These are phyloP conservation scores for Carex kokanica DNA, from an alignment of 176 grass and related monocot species.

Conservation along the genomic window DNA sequence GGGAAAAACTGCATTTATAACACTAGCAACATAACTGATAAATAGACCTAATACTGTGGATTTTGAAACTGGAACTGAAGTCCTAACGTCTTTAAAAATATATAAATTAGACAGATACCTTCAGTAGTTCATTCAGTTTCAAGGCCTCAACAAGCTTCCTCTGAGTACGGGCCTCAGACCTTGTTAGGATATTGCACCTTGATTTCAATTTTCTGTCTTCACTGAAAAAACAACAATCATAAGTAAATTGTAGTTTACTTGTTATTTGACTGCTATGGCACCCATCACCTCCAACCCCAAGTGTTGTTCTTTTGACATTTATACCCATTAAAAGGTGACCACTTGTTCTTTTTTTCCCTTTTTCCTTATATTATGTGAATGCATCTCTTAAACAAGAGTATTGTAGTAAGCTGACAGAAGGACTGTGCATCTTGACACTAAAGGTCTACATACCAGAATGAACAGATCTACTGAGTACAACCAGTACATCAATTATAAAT, in stretches of 20 bases:
- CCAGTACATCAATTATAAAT: neutral
- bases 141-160: conserved; percentile 22
- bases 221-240: conserved; percentile 14
- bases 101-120: neutral
- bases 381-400: neutral
- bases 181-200: conserved; percentile 25
- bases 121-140: neutral
- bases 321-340: neutral
- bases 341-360: neutral
- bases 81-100: neutral
- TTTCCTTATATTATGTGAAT: neutral
- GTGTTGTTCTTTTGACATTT: neutral
- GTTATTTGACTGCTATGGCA: neutral
- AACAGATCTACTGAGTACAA: neutral
- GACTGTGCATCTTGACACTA: neutral
- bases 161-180: conserved; percentile 24
- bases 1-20: neutral
- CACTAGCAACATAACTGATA: neutral
- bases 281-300: neutral
- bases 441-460: neutral
- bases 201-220: conserved; percentile 26
- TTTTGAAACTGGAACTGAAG: neutral
- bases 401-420: neutral
- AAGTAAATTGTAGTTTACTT: neutral
- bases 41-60: neutral